Base-by-base conservation (phyloP, 2,329 filamentous ascomycete species). In the Monilinia vaccinii-corymbosi region DNA sequence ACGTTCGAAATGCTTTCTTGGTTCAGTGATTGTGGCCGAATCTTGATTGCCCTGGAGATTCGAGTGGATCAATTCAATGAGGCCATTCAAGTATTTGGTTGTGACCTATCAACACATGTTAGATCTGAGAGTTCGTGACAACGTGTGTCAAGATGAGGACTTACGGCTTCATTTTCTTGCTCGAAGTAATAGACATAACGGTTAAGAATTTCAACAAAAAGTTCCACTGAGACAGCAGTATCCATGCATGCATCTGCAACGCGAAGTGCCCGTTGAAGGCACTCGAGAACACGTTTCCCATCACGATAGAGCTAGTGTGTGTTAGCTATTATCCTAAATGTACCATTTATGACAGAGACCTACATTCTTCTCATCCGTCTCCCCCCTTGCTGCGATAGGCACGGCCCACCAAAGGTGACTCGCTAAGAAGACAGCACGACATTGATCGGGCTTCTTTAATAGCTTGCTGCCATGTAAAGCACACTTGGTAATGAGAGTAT, bases 221-320 rank as follows among this genome's bases (percentile, higher is more conserved):
- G 81, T 75, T 99, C 95, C 50, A 99, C 94, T 3, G 91, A 97
- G 4, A 97, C 91, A 8, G 91, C 91, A 9, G 92, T 94, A 75
- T 99, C 95, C 94, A 99, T 99, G 77, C 94, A 99, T 8, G 94
- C 95, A 74, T 99, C 94, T 2, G 94, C 95, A 32, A 99, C 95
- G 40, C 95, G 87, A 11, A 99, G 85, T 13, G 94, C 94, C 60
- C 94, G 88, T 75, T 99, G 94, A 51, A 99, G 80, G 71, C 94
- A 99, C 74, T 99, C 94, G 7, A 99, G 83, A 2, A 99, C 94
- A 53, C 94, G 86, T 76, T 99, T 99, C 59, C 94, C 94, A 69
- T 99, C 94, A 61, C 94, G 93, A 75, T 99, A 99, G 51, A 96
- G 84, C 91, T 94, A 68, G 2, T 67, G 32, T 10, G 60, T 14